A percentile compares a stretch with the other conserved stretches of the same genome.
Conservation (phyloP, 2,329 filamentous ascomycete species). For the Sordariomycetes sp. region DNA sequence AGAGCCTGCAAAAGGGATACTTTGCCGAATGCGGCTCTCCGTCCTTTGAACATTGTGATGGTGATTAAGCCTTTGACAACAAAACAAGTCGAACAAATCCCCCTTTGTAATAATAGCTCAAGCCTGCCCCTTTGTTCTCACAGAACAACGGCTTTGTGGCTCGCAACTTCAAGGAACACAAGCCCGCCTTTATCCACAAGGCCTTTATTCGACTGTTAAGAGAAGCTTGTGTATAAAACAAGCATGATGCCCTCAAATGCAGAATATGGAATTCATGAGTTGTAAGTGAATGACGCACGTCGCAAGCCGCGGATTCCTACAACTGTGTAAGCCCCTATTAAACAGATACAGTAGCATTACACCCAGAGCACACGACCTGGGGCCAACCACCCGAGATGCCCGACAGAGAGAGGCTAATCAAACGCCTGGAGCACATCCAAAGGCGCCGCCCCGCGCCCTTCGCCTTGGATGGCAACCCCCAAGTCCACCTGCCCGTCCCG, state of each 20-base stretch:
- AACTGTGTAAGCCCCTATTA: no score
- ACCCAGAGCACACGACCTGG: neutral
- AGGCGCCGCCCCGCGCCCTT: neutral
- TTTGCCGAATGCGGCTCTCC: neutral
- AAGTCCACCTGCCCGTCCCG: neutral
- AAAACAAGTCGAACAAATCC: neutral
- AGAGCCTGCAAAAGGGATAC: neutral
- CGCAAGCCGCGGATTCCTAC: no score
- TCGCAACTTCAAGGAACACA: neutral
- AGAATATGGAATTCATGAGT: no score
- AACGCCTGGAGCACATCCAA: neutral
- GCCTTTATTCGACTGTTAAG: neutral
- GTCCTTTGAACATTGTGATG: neutral
- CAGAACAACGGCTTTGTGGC: neutral
- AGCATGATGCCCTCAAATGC: no score
- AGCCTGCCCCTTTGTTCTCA: neutral
- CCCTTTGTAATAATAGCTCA: neutral
- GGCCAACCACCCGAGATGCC: neutral
- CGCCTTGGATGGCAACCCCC: neutral
- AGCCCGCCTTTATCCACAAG: neutral
- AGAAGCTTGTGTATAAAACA: no score
- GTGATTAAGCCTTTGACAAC: neutral
- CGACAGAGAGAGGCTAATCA: neutral
- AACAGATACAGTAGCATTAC: no score
- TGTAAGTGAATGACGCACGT: no score